Evolutionary conservation across 148 eudicot species (phyloP).

Genomic region (Rheum nobile): DNA sequence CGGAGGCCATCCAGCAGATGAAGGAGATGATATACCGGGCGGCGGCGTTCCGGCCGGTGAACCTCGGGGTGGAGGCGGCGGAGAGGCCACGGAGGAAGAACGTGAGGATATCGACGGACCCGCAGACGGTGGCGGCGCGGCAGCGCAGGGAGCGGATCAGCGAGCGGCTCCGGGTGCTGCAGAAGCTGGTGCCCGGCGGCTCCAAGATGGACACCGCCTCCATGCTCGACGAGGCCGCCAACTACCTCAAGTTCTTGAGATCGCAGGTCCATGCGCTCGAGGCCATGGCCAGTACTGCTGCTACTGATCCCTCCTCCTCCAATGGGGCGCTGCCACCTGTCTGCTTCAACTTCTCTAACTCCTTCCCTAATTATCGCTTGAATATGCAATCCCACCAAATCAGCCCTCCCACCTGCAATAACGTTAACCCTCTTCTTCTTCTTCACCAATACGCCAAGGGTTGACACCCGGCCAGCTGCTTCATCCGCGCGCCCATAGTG

Average conservation of each 20-base stretch:
- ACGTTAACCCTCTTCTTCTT: no score
- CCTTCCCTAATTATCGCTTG: no score
- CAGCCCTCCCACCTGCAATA: no score
- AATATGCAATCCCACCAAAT: no score
- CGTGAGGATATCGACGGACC: slow-evolving; percentile 62
- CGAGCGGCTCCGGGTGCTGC: slow-evolving; percentile 71
- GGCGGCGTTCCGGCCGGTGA: slow-evolving; percentile 75
- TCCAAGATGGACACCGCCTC: slow-evolving; percentile 91
- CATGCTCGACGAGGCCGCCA: slow-evolving; percentile 96
- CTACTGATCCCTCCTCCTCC: slow-evolving; percentile 4
- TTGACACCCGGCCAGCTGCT: no score
- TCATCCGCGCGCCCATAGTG: no score
- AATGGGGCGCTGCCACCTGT: no score
- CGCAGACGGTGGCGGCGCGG: slow-evolving; percentile 83
- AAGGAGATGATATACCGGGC: slow-evolving; percentile 87
- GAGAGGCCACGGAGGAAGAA: slow-evolving; percentile 73
- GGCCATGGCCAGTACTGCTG: slow-evolving; percentile 1
- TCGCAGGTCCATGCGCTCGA: slow-evolving; percentile 77
- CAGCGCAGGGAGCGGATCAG: slow-evolving; percentile 76
- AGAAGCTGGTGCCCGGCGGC: slow-evolving; percentile 80
- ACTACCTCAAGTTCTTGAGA: slow-evolving; percentile 80
- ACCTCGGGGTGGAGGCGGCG: slow-evolving; percentile 34
- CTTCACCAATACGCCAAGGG: no score
- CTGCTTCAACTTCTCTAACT: no score
- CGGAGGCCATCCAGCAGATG: slow-evolving; percentile 89